A percentile compares a stretch with the other conserved stretches of the same genome.
Evolutionary conservation across 176 grass and related monocot species (phyloP).

Genomic region (Secale cereale): DNA sequence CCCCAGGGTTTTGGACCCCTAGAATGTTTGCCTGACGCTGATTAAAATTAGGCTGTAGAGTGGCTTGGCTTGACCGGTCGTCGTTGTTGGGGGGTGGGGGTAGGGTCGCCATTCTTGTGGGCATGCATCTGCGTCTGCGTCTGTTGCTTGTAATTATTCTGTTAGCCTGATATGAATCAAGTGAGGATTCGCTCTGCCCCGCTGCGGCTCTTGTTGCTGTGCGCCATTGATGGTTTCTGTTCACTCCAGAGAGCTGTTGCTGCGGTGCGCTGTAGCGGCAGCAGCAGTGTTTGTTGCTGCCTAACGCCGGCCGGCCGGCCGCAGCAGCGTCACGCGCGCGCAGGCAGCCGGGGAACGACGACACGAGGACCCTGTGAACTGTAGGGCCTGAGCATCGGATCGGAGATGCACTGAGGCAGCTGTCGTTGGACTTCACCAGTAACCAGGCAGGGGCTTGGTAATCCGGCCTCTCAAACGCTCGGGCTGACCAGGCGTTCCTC

Average conservation of each 20-base stretch:
- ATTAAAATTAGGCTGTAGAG: conserved; percentile 28
- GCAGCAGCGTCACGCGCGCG: too few relatives aligned
- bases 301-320: too few relatives aligned
- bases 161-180: conserved; percentile 34
- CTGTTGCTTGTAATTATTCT: conserved; percentile 80
- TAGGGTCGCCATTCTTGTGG: conserved; percentile 52
- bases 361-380: too few relatives aligned
- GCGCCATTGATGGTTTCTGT: not conserved
- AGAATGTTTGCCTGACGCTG: conserved; percentile 20
- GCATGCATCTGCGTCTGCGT: conserved; percentile 23
- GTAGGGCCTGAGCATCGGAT: too few relatives aligned
- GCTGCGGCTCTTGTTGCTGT: not conserved
- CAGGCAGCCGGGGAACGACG: too few relatives aligned
- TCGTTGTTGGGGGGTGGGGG: not conserved
- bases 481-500: too few relatives aligned
- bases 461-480: too few relatives aligned
- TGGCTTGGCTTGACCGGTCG: not conserved
- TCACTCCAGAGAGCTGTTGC: not conserved
- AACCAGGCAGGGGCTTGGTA: too few relatives aligned
- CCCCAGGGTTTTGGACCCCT: conserved; percentile 65
- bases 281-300: not conserved
- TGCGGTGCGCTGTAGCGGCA: not conserved
- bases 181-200: conserved; percentile 30
- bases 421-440: too few relatives aligned
- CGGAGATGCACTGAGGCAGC: too few relatives aligned